phyloP scores from a whole-genome alignment of 352 stramenopile genomes.

The Hyaloperonospora brassicae region DNA sequence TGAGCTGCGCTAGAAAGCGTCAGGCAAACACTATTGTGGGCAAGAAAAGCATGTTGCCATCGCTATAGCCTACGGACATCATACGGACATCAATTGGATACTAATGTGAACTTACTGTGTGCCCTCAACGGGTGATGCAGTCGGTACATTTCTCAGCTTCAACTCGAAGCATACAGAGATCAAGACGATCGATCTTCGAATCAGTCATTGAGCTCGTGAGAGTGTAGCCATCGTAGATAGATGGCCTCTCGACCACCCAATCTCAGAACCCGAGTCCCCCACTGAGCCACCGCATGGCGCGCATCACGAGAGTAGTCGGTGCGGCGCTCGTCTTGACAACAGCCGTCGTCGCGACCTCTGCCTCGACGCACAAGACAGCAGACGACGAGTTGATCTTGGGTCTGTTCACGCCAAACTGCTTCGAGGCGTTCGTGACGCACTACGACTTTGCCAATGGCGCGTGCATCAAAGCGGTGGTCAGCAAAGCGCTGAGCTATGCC shows the following conservation, averaged over 20 bases:
- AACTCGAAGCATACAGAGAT: constrained; percentile 11
- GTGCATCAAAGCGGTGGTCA: constrained; percentile 79
- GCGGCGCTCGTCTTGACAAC: constrained; percentile 10
- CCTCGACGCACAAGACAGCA: constrained; percentile 10
- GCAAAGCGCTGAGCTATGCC: constrained; percentile 78
- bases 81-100: too few relatives aligned
- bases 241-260: constrained; percentile 1
- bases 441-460: constrained; percentile 77
- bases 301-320: constrained; percentile 12
- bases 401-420: constrained; percentile 69
- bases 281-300: constrained; percentile 5
- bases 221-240: constrained; percentile 1
- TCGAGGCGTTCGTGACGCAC: constrained; percentile 68
- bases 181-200: not conserved
- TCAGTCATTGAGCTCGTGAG: not conserved
- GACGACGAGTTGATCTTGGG: constrained; percentile 54
- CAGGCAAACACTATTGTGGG: too few relatives aligned
- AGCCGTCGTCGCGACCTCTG: constrained; percentile 10
- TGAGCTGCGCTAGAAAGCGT: too few relatives aligned
- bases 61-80: too few relatives aligned
- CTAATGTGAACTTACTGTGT: too few relatives aligned
- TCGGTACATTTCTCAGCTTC: constrained; percentile 4
- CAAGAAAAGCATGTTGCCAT: too few relatives aligned
- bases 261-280: not conserved
- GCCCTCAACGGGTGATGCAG: too few relatives aligned